phyloP scores from a whole-genome alignment of 768 basidiomycete species.

The Fomitopsis serialis region DNA sequence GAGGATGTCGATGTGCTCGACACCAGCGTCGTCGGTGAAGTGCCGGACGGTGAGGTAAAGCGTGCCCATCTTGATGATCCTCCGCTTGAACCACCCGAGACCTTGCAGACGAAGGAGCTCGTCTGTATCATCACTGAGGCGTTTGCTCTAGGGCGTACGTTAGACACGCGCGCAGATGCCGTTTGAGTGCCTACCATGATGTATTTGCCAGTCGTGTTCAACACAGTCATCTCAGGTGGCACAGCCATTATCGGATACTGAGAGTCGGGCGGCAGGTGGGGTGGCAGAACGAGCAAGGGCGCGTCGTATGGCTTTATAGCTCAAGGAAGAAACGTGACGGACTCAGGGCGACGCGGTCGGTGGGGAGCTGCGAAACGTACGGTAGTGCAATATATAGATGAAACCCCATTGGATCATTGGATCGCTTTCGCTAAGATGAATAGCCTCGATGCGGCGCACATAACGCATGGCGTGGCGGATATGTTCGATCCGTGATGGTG shows the following conservation, averaged over 20 bases:
- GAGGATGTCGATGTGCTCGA: constrained; percentile 63
- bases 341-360: too few relatives aligned
- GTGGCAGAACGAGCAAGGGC: not conserved
- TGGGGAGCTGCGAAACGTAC: too few relatives aligned
- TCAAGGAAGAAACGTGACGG: too few relatives aligned
- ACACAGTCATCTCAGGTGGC: constrained; percentile 52
- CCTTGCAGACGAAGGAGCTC: constrained; percentile 67
- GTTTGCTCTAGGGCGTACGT: constrained; percentile 53
- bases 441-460: not conserved
- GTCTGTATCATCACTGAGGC: constrained; percentile 56
- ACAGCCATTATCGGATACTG: constrained; percentile 49
- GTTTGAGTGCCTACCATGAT: constrained; percentile 40
- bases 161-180: not conserved
- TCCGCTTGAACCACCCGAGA: constrained; percentile 66
- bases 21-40: constrained; percentile 49
- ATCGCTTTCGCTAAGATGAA: not conserved
- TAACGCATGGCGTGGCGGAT: not conserved
- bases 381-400: not conserved
- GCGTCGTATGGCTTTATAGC: not conserved
- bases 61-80: constrained; percentile 48
- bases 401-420: not conserved
- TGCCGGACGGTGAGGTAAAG: constrained; percentile 59
- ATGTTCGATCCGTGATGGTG: not conserved
- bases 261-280: not conserved
- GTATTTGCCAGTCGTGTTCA: constrained; percentile 58